Percentiles rank a stretch among this genome's conserved stretches.
phyloP scores from a whole-genome alignment of 768 basidiomycete genomes.

The Mrakia blollopis region DNA sequence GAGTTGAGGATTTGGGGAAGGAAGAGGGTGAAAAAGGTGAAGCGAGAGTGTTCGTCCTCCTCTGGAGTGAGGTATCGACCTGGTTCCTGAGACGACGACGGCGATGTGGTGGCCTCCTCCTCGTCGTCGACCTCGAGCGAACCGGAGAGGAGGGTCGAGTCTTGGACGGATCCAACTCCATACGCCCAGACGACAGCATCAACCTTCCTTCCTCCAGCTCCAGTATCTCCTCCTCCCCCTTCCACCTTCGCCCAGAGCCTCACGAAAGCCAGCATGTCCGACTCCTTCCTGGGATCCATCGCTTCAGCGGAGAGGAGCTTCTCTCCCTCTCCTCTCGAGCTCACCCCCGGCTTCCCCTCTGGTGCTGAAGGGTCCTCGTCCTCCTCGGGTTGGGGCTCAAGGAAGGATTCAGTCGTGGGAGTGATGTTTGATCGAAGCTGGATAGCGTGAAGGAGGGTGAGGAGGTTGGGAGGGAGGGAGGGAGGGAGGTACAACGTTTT shows the following conservation, averaged over 20 bases:
- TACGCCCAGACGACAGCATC: constrained; percentile 33
- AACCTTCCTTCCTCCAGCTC: constrained; percentile 19
- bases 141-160: constrained; percentile 4
- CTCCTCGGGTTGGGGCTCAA: not conserved
- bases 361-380: constrained; percentile 15
- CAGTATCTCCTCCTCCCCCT: not conserved
- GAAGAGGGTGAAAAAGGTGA: constrained; percentile 31
- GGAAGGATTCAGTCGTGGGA: not conserved
- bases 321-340: constrained; percentile 8
- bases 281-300: constrained; percentile 16
- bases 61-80: not conserved
- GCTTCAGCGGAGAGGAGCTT: constrained; percentile 29
- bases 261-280: constrained; percentile 19
- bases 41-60: constrained; percentile 24
- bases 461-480: constrained; percentile 16
- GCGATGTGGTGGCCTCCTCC: not conserved
- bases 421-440: not conserved
- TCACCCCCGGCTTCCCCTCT: constrained; percentile 1
- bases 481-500: constrained; percentile 32
- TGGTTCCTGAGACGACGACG: not conserved
- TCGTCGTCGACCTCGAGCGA: not conserved
- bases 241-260: constrained; percentile 21
- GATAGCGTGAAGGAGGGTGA: constrained; percentile 27
- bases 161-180: constrained; percentile 19
- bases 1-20: constrained; percentile 32